A percentile compares a stretch with the other conserved stretches of the same genome.
Evolutionary conservation across 2,329 filamentous ascomycete genomes (phyloP).

Genomic region (Trematosphaeria pertusa): DNA sequence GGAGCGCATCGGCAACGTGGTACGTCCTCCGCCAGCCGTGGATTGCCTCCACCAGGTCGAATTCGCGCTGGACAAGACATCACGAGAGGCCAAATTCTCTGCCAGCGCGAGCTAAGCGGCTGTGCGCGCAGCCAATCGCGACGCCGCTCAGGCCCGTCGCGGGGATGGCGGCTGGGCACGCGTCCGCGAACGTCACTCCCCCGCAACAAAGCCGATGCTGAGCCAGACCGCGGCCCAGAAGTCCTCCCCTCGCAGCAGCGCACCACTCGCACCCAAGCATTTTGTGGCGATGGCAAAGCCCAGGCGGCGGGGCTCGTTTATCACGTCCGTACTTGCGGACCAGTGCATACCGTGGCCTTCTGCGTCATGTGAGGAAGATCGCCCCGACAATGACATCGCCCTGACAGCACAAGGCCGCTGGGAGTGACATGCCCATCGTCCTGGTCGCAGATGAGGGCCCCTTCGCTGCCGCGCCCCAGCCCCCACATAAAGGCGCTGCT

Average conservation of each 20-base stretch:
- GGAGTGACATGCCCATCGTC: slow-evolving; percentile 1
- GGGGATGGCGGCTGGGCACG: slow-evolving; percentile 6
- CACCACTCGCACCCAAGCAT: not conserved
- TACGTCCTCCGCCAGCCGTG: not conserved
- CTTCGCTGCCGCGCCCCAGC: slow-evolving; percentile 1
- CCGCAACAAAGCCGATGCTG: slow-evolving; percentile 12
- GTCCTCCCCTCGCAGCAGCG: not conserved
- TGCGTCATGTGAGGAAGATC: slow-evolving; percentile 9
- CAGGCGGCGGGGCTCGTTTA: not conserved
- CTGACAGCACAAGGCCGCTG: slow-evolving; percentile 11
- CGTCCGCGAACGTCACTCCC: slow-evolving; percentile 14
- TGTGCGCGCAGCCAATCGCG: slow-evolving; percentile 3
- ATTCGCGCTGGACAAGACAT: too few species aligned
- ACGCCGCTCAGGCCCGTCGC: not conserved
- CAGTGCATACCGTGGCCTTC: not conserved
- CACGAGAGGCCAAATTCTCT: not conserved
- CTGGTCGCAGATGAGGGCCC: slow-evolving; percentile 7
- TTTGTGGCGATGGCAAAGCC: not conserved
- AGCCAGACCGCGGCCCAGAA: slow-evolving; percentile 1
- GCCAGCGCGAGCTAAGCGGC: not conserved
- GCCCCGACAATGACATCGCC: slow-evolving; percentile 10
- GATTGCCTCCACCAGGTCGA: too few species aligned
- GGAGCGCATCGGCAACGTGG: slow-evolving; percentile 1
- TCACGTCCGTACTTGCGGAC: not conserved
- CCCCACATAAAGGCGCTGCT: slow-evolving; percentile 8